A percentile compares a stretch with the other conserved stretches of the same genome.
Conservation (phyloP, 106 monocot species). For the Dendrobium catenatum region DNA sequence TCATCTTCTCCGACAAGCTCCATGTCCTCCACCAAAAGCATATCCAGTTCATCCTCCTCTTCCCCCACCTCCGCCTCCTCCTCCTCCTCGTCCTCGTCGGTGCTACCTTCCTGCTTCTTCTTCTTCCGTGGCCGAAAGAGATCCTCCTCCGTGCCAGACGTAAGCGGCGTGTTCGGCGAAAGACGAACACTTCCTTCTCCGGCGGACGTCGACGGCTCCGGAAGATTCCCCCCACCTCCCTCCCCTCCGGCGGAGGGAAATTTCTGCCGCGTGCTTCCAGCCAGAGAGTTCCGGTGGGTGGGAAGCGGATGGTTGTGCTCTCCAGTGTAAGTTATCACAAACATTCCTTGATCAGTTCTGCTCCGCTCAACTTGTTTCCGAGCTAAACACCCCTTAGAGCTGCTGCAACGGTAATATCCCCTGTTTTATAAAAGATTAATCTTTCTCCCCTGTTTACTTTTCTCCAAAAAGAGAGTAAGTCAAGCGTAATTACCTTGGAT, state of each 20-base stretch:
- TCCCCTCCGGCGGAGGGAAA: conserved; percentile 8
- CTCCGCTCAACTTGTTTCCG: conserved; percentile 54
- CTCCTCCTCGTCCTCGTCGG: too few species aligned
- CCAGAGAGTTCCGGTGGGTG: neutral
- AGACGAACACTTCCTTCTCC: conserved; percentile 4
- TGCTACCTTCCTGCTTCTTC: too few species aligned
- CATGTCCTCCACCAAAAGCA: too few species aligned
- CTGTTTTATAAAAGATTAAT: conserved; percentile 7
- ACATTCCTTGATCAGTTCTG: conserved; percentile 27
- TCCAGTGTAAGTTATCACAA: conserved; percentile 38
- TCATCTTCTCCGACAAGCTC: too few species aligned
- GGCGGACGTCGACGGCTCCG: conserved; percentile 19
- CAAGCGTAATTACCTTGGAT: conserved; percentile 7
- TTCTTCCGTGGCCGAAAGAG: too few species aligned
- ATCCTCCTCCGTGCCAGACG: too few species aligned
- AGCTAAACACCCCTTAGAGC: conserved; percentile 50
- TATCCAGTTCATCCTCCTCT: too few species aligned
- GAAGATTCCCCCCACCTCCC: neutral
- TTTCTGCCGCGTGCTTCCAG: conserved; percentile 5
- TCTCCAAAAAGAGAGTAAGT: neutral
- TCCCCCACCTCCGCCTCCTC: too few species aligned
- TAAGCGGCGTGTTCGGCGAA: too few species aligned
- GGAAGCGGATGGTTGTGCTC: conserved; percentile 43
- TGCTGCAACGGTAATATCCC: conserved; percentile 54
- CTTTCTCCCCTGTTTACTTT: neutral